Base-by-base conservation (phyloP, 176 grass and related monocot species). In the Triticum timopheevii region DNA sequence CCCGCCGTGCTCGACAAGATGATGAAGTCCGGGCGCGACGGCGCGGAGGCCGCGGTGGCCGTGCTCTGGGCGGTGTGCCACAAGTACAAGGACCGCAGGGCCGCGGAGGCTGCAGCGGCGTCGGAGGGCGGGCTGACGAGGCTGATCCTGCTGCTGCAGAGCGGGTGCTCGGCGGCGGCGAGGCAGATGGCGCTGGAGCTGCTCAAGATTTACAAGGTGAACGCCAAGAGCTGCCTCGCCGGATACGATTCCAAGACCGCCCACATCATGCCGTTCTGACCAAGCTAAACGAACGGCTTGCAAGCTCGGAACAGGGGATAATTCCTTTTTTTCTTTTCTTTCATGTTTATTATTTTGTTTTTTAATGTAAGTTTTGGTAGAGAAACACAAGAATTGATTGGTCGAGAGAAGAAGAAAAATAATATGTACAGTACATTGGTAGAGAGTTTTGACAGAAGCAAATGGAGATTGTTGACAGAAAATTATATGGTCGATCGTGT, bases 241-340 rank as follows among this genome's bases (percentile, higher is more conserved):
- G 94, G 97, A 8, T 99, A 99, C 54, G 97, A 94, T 80, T 91
- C 94, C 86, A 99, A 96, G 62, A 96, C 97, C 65, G 90, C 89
- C 13, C 94, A 99, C 89, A 96, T 99, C 86, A 96, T 96, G 92
- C 97, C 97, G 0, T 99, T 96, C 91, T 98, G 81, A 69, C 7
- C 71, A 69, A 90, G 3, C 39, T 33, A 20, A 81, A 33, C 62
- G 44, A 61, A 83, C 73, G 74, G 74, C 54, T 28, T 45, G 73
- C 34, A 36, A 67, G 56, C 81, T 61, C 83, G 80, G 65, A 80
- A 80, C 68, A 74, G 80, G 76, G 47, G 69, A 50, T 24, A 65
- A 71, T 50, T 75, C 73, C 76, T 76, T 83, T 58, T 83, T 58
- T 44, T 79, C 11, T 50, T 78, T 52, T 27, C 31, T 52, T 50